Percentiles rank a stretch among this genome's conserved stretches.
Evolutionary conservation across 2,329 filamentous ascomycete genomes (phyloP).

Genomic region (Aspergillus udagawae): DNA sequence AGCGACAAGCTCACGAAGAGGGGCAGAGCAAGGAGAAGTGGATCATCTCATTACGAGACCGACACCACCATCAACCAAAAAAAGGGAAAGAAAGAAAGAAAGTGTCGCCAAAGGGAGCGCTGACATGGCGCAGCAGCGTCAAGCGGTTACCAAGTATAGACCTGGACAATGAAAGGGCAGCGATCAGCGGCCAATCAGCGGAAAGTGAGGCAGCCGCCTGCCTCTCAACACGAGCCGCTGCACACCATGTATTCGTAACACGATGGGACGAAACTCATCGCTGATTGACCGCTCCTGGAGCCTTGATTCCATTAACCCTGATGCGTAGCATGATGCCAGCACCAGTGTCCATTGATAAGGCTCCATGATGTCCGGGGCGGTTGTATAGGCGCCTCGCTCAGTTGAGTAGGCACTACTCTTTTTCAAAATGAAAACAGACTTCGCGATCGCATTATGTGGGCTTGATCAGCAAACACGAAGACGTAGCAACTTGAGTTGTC

Average conservation of each 20-base stretch:
- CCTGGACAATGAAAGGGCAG: neutral
- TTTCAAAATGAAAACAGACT: neutral
- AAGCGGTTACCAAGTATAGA: conserved; percentile 2
- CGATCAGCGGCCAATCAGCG: neutral
- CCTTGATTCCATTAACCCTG: neutral
- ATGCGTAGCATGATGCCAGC: neutral
- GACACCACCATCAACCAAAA: too few species aligned
- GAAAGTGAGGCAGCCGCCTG: neutral
- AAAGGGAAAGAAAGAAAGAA: neutral
- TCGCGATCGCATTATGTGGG: neutral
- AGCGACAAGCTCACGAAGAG: neutral
- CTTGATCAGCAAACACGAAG: neutral
- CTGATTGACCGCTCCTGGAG: neutral
- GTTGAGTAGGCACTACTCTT: neutral
- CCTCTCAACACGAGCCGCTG: neutral
- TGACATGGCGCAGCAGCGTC: conserved; percentile 21
- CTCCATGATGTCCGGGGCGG: neutral
- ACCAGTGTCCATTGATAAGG: too few species aligned
- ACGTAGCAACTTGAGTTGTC: neutral
- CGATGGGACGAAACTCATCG: neutral
- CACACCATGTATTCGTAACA: neutral
- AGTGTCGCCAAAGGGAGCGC: conserved; percentile 4
- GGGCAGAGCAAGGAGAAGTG: conserved; percentile 2
- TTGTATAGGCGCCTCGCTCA: neutral
- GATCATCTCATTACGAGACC: neutral